Conservation (phyloP, 139 green algal genomes). For the Volvox reticuliferus region DNA sequence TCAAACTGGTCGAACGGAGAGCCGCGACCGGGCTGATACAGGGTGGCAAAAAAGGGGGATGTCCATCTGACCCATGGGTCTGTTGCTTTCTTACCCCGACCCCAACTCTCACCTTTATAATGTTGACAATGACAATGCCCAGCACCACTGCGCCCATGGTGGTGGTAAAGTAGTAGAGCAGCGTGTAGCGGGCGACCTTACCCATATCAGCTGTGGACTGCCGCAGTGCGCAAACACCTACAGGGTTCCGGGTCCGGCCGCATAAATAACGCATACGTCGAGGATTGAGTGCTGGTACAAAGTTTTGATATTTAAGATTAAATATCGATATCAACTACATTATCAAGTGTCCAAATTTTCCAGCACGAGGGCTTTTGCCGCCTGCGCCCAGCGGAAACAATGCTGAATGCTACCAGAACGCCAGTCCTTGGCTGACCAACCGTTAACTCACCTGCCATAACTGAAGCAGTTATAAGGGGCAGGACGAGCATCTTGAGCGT, state of each 20-base stretch:
- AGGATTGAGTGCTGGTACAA: too few relatives aligned
- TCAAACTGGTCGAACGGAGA: conserved; percentile 27
- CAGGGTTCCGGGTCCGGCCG: background rate
- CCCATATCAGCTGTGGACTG: conserved; percentile 39
- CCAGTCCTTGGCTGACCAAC: background rate
- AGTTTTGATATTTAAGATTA: too few relatives aligned
- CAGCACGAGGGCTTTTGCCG: too few relatives aligned
- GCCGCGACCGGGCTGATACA: conserved; percentile 20
- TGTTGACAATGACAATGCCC: conserved; percentile 22
- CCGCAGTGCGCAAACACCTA: conserved; percentile 39
- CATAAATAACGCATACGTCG: too few relatives aligned
- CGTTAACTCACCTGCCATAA: conserved; percentile 14
- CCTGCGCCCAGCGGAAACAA: too few relatives aligned
- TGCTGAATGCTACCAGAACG: too few relatives aligned
- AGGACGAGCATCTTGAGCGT: conserved; percentile 48
- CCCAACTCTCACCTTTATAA: conserved; percentile 13
- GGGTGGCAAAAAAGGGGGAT: background rate
- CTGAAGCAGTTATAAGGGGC: conserved; percentile 36
- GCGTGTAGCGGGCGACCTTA: conserved; percentile 47
- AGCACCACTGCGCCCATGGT: conserved; percentile 45
- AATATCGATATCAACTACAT: too few relatives aligned
- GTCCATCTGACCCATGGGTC: too few relatives aligned
- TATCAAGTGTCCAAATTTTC: too few relatives aligned
- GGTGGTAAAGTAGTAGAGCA: conserved; percentile 45
- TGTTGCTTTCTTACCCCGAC: too few relatives aligned